Conservation (phyloP, 257 asterid genomes). For the Fraxinus excelsior region DNA sequence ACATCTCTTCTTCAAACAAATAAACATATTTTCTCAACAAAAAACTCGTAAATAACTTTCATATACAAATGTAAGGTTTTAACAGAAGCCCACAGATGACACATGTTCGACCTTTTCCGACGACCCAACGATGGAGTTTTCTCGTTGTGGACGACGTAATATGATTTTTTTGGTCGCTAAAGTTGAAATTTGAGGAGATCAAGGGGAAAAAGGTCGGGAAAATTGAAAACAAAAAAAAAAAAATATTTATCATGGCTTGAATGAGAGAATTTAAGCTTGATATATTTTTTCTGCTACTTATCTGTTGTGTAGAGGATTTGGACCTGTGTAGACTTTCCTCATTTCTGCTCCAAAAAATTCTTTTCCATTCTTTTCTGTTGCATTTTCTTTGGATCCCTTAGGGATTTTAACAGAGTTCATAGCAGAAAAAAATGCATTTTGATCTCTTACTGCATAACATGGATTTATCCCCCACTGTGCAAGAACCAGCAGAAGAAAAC, state of each 20-base stretch:
- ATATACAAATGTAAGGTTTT: constrained; percentile 13
- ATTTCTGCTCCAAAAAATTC: constrained; percentile 38
- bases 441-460: constrained; percentile 42
- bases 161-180: neutral
- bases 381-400: constrained; percentile 18
- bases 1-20: neutral
- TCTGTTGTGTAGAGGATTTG: constrained; percentile 60
- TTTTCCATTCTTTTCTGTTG: constrained; percentile 6
- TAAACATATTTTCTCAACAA: constrained; percentile 12
- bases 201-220: neutral
- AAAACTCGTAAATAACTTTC: constrained; percentile 17
- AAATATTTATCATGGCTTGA: constrained; percentile 12
- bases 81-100: neutral
- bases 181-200: neutral
- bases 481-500: constrained; percentile 47
- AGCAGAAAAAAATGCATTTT: constrained; percentile 32
- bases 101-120: neutral
- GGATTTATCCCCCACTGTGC: constrained; percentile 38
- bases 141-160: neutral
- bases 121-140: neutral
- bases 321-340: constrained; percentile 54
- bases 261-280: constrained; percentile 30
- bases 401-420: constrained; percentile 20
- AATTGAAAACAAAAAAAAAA: neutral
- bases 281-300: constrained; percentile 25